Percentiles rank a stretch among this genome's conserved stretches.
Evolutionary conservation across 345 rosid genomes (phyloP).

Genomic region (Erucastrum elatum): DNA sequence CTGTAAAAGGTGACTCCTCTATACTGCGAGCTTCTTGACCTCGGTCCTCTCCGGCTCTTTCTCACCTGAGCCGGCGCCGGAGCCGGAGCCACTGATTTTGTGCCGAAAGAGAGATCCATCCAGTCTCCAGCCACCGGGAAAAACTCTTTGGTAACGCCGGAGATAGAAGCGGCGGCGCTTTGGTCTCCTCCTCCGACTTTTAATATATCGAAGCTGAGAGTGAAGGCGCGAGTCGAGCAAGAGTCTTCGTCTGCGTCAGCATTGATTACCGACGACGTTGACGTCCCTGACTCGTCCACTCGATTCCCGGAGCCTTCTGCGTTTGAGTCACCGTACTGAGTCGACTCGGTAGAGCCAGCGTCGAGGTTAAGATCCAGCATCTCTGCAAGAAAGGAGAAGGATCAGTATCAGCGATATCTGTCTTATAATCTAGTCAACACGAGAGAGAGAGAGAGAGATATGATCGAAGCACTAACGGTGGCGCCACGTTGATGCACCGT

Average conservation of each 20-base stretch:
- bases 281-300: constrained; percentile 55
- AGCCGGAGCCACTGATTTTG: too few relatives aligned
- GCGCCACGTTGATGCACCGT: not conserved
- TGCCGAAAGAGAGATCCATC: too few relatives aligned
- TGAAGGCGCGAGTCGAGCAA: constrained; percentile 59
- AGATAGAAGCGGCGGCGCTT: too few relatives aligned
- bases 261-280: constrained; percentile 82
- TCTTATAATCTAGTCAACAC: not conserved
- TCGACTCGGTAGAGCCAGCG: constrained; percentile 58
- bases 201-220: constrained; percentile 51
- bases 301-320: constrained; percentile 45
- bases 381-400: not conserved
- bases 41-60: too few relatives aligned
- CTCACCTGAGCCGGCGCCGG: too few relatives aligned
- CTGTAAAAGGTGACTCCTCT: too few relatives aligned
- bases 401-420: too few relatives aligned
- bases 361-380: constrained; percentile 93
- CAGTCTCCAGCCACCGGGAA: too few relatives aligned
- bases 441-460: not conserved
- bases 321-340: constrained; percentile 50
- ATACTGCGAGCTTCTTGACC: too few relatives aligned
- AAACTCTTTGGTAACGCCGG: too few relatives aligned
- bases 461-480: not conserved
- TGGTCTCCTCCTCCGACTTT: too few relatives aligned
- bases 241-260: constrained; percentile 69